Evolutionary conservation across 805 yeast species (phyloP).

Genomic region (Myxozyma vanderwaltii): DNA sequence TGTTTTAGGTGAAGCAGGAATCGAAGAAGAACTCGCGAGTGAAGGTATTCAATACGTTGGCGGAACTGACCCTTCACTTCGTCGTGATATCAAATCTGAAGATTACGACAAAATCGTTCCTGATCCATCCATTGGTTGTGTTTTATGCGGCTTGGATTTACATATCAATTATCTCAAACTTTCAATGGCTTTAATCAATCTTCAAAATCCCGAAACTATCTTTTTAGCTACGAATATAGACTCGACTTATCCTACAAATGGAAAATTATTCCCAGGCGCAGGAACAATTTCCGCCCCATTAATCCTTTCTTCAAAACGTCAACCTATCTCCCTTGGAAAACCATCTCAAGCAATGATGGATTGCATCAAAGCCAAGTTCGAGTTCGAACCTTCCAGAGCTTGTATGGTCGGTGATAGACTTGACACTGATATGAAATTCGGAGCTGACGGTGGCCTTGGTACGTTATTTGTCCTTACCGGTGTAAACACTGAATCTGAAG

Average conservation of each 20-base stretch:
- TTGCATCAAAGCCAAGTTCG: slow-evolving; percentile 69
- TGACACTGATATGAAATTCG: slow-evolving; percentile 94
- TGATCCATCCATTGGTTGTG: slow-evolving; percentile 81
- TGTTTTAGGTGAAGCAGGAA: slow-evolving; percentile 87
- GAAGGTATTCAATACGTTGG: slow-evolving; percentile 79
- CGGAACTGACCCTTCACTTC: slow-evolving; percentile 67
- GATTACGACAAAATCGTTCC: slow-evolving; percentile 48
- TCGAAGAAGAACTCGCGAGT: slow-evolving; percentile 72
- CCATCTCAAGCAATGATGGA: slow-evolving; percentile 90
- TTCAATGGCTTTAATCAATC: slow-evolving; percentile 78
- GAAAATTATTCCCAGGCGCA: slow-evolving; percentile 87
- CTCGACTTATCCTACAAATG: slow-evolving; percentile 90
- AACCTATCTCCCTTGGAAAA: slow-evolving; percentile 90
- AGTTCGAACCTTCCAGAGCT: slow-evolving; percentile 57
- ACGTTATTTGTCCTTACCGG: slow-evolving; percentile 90
- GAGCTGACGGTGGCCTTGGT: slow-evolving; percentile 80
- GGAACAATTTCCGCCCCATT: slow-evolving; percentile 85
- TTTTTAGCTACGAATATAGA: slow-evolving; percentile 94
- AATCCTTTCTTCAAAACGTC: slow-evolving; percentile 72
- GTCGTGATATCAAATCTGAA: slow-evolving; percentile 56
- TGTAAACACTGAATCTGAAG: slow-evolving; percentile 73
- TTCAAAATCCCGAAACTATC: slow-evolving; percentile 61
- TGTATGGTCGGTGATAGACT: slow-evolving; percentile 95
- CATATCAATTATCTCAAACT: slow-evolving; percentile 78
- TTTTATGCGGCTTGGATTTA: slow-evolving; percentile 82